Evolutionary conservation across 139 green algal genomes (phyloP), one percentile per base, ranked within the genome.

Genomic region (Tetratostichococcus sp.): DNA sequence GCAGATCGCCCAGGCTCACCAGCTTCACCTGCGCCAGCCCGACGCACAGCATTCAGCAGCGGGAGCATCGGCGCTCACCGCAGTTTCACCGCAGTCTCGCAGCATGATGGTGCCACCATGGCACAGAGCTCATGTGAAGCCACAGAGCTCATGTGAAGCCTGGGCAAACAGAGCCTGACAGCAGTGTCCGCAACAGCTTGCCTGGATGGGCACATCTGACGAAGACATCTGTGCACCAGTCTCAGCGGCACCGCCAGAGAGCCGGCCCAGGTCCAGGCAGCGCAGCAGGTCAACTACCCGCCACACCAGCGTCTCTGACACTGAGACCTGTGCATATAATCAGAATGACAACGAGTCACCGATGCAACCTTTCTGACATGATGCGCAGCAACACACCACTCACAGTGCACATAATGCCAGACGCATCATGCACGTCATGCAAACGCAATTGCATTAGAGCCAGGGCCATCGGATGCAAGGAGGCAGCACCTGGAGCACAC

Each of bases 271-370:
- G 66, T 88, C 77, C 74, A 90, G 77, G 16, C 76, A 73, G 62
- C 84, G 43, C 28, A 79, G 28, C 43, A 82, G 72, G 23, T 82
- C 70, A 70, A 76, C 80, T 72, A 85, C 42, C 32, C 79, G 72
- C 91, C 89, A 94, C 39, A 93, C 42, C 68, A 93, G 74, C 1
- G 75, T 67, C 83, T 95, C 90, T 2, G 72, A 79, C 28, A 95
- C 67, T 14, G 85, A 77, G 1, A 92, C 8, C 16, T 86, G 78
- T 62, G 87, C 4, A 1, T 11, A 50, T 50, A 6, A 50, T n/a
- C n/a, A n/a, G n/a, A n/a, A n/a, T n/a, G n/a, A n/a, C n/a, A n/a
- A n/a, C n/a, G n/a, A n/a, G n/a, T n/a, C n/a, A n/a, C n/a, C n/a
- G n/a, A n/a, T n/a, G n/a, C n/a, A n/a, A n/a, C n/a, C n/a, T n/a